Base-by-base conservation (phyloP, 345 rosid species). In the Pistacia atlantica region DNA sequence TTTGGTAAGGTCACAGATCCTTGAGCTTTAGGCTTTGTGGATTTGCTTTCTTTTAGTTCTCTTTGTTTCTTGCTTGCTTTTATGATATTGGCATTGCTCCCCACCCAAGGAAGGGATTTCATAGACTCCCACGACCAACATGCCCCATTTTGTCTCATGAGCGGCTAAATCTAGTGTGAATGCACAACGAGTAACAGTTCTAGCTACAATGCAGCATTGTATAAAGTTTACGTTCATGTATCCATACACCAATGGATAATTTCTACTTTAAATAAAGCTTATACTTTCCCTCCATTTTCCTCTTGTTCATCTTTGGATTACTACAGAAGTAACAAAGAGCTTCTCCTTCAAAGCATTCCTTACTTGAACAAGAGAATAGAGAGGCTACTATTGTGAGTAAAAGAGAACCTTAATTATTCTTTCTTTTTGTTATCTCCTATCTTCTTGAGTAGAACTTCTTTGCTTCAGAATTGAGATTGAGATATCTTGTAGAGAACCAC, bases 291-390 rank as follows among this genome's bases (percentile, higher is more conserved):
- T 80, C 79, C 81, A 45, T 70, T 72, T 75, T 74, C 67, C 51
- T 69, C 76, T 42, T 55, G 71, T 52, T 37, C 64, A 20, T 51
- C 57, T 5, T 58, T 59, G 57, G 59, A 3, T 69, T 60, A 67
- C 63, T 31, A 61, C 52, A 22, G n/a, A 69, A 70, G 42, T 71
- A 4, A 3, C 42, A 37, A 66, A 68, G 69, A 76, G 89, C 89
- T 89, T 88, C 85, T 82, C 65, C 74, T 28, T 80, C 78, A 90
- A 82, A 83, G 46, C 90, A 87, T 90, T 83, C 94, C 87, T 93
- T 89, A 79, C 92, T 85, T 90, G 65, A 75, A 49, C 64, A 54
- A 74, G 11, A 31, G 70, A 67, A 33, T 42, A 62, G 65, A 62
- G 65, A 61, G 71, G 69, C 55, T 3, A 64, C 49, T 11, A 46